Percentiles rank a stretch among this genome's conserved stretches.
phyloP scores from a whole-genome alignment of 2,329 filamentous ascomycete species.

The Decorospora gaudefroyi region DNA sequence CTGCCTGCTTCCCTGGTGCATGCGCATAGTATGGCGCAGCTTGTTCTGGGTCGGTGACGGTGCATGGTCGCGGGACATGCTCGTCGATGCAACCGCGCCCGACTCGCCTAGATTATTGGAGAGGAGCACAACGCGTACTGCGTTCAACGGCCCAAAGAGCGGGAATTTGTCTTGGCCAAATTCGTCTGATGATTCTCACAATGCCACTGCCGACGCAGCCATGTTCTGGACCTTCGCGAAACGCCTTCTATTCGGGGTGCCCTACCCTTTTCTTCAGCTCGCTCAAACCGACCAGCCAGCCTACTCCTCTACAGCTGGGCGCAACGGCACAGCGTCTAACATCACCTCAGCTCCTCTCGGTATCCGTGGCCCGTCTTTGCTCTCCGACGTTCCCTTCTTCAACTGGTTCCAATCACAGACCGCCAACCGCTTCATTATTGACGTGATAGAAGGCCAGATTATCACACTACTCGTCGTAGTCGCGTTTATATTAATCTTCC shows the following conservation, averaged over 20 bases:
- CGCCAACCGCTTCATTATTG: constrained; percentile 78
- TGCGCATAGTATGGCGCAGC: constrained; percentile 89
- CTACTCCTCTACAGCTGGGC: constrained; percentile 29
- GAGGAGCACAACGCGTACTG: constrained; percentile 25
- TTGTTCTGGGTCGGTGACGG: constrained; percentile 93
- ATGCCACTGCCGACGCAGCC: too few species aligned
- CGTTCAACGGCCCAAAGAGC: constrained; percentile 26
- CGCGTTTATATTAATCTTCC: constrained; percentile 93
- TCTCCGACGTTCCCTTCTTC: constrained; percentile 64
- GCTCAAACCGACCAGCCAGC: constrained; percentile 24
- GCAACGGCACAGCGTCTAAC: constrained; percentile 33
- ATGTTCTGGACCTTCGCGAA: constrained; percentile 54
- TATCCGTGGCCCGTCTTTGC: constrained; percentile 43
- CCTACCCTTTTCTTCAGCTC: constrained; percentile 28
- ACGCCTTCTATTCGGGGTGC: constrained; percentile 46
- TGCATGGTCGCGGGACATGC: constrained; percentile 61
- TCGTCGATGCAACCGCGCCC: constrained; percentile 24
- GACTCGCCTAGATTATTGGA: constrained; percentile 12
- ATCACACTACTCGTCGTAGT: constrained; percentile 91
- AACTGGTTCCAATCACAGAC: constrained; percentile 60
- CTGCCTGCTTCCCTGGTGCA: constrained; percentile 82
- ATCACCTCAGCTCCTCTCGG: constrained; percentile 33
- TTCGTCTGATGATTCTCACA: too few species aligned
- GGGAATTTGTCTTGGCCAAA: constrained; percentile 25
- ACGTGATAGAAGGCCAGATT: constrained; percentile 87